Evolutionary conservation across 1,284 basidiomycete species (phyloP).

Genomic region (Cerioporus squamosus): DNA sequence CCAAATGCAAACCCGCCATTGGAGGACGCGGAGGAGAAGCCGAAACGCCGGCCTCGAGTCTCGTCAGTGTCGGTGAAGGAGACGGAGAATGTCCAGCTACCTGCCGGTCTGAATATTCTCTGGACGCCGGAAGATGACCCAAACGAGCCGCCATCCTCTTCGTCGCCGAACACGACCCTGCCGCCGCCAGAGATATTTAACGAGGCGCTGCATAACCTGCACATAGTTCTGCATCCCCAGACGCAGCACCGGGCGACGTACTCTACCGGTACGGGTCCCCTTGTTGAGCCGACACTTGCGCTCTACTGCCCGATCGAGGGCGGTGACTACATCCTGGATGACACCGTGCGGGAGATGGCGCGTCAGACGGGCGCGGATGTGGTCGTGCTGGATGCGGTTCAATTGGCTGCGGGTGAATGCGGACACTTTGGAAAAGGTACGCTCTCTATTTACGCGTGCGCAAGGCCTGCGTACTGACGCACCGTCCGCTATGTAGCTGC

Average conservation of each 20-base stretch:
- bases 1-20: conserved; percentile 33
- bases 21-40: conserved; percentile 45
- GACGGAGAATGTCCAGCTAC: conserved; percentile 45
- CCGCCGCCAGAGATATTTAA: conserved; percentile 67
- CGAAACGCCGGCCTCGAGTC: conserved; percentile 42
- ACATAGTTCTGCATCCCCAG: conserved; percentile 78
- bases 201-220: conserved; percentile 72
- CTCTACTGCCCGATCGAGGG: conserved; percentile 88
- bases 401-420: conserved; percentile 81
- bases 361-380: conserved; percentile 76
- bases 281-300: conserved; percentile 75
- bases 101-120: conserved; percentile 61
- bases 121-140: conserved; percentile 55
- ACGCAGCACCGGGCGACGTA: conserved; percentile 77
- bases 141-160: conserved; percentile 26
- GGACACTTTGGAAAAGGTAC: conserved; percentile 77
- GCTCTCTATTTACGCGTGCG: conserved; percentile 14
- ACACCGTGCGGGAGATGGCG: conserved; percentile 78
- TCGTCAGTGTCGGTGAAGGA: conserved; percentile 25
- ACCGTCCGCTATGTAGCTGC: conserved; percentile 48
- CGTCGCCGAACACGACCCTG: conserved; percentile 34
- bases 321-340: conserved; percentile 77
- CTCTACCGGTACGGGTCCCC: conserved; percentile 50
- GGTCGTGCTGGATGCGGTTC: conserved; percentile 78
- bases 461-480: background rate